A percentile compares a stretch with the other conserved stretches of the same genome.
Conservation (phyloP, 768 basidiomycete genomes). For the Suillus sp. region DNA sequence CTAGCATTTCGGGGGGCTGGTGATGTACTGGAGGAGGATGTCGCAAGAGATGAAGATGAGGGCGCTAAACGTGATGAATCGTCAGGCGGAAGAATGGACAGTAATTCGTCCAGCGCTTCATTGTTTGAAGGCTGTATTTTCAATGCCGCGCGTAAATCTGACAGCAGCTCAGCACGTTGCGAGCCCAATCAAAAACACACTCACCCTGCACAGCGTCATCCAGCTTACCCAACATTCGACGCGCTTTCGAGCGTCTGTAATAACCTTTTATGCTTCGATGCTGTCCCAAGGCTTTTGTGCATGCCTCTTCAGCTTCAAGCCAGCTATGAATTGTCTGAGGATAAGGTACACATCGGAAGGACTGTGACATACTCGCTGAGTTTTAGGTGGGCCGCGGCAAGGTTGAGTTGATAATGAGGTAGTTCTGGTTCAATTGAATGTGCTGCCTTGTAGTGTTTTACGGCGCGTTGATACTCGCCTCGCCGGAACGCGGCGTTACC, state of each 20-base stretch:
- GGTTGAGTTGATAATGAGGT: conserved; percentile 75
- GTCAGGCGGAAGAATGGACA: conserved; percentile 36
- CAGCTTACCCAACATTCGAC: conserved; percentile 56
- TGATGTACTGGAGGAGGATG: conserved; percentile 33
- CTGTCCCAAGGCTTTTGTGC: conserved; percentile 62
- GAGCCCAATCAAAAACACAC: background rate
- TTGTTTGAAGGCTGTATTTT: conserved; percentile 63
- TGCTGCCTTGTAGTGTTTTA: conserved; percentile 60
- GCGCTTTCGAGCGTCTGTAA: conserved; percentile 68
- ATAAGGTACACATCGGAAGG: conserved; percentile 13
- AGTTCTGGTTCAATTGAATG: conserved; percentile 69
- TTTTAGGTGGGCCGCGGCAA: conserved; percentile 75
- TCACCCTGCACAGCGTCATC: conserved; percentile 65
- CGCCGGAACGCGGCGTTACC: conserved; percentile 71
- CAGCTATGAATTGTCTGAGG: conserved; percentile 47
- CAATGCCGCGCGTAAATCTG: conserved; percentile 64
- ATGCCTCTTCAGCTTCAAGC: conserved; percentile 72
- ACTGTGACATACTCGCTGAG: conserved; percentile 56
- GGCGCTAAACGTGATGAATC: conserved; percentile 16
- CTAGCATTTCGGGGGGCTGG: conserved; percentile 13
- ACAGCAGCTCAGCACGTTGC: background rate
- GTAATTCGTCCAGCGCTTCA: conserved; percentile 62
- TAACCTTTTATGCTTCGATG: conserved; percentile 71
- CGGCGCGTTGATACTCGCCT: conserved; percentile 57
- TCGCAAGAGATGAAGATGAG: conserved; percentile 23